Evolutionary conservation across 1,139 yeast species (phyloP), one percentile per base, ranked within the genome.

Genomic region (Taphrina confusa): DNA sequence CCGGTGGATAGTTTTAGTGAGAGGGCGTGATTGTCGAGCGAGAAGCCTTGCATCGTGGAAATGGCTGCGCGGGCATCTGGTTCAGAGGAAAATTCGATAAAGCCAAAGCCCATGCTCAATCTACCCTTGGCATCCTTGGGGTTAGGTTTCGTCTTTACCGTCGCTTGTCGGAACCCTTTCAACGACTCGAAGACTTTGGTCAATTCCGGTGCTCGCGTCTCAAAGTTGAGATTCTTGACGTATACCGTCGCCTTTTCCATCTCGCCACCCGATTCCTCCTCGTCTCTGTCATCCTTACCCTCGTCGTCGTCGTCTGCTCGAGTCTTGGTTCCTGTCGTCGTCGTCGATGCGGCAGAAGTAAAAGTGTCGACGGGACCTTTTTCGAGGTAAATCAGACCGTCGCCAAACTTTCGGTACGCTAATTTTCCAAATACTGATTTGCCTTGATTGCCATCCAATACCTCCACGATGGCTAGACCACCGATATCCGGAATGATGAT

Each of bases 81-180:
- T 66, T 82, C 82, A 3, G 91, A 81, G 67, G 77, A 82, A 73
- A 90, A 94, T 73, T 92, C 98, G 28, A 82, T 96, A 74, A 92
- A 92, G 0, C 99, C 99, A 70, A 90, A 92, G 33, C 99, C 99
- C 98, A 92, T 92, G 68, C 96, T 88, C 64, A 84, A 78, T 16
- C 78, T 75, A 62, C 80, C 78, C 6, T 85, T 85, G 1, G 80
- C 70, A 62, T 82, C 81, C 73, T 84, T 88, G 50, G 95, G 82
- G 73, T 92, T 95, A 1, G 97, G 91, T 71, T 91, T 91, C 39
- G 87, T 86, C 71, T 89, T 90, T 58, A 92, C 87, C 33, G 85
- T 83, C 1, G 95, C 96, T 59, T 85, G 80, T 12, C 86, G 82
- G 72, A 86, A 94, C 0, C 96, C 99, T 18, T 82, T 81, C 60